Evolutionary conservation across 768 basidiomycete species (phyloP).

Genomic region (Rhodotorula babjevae): DNA sequence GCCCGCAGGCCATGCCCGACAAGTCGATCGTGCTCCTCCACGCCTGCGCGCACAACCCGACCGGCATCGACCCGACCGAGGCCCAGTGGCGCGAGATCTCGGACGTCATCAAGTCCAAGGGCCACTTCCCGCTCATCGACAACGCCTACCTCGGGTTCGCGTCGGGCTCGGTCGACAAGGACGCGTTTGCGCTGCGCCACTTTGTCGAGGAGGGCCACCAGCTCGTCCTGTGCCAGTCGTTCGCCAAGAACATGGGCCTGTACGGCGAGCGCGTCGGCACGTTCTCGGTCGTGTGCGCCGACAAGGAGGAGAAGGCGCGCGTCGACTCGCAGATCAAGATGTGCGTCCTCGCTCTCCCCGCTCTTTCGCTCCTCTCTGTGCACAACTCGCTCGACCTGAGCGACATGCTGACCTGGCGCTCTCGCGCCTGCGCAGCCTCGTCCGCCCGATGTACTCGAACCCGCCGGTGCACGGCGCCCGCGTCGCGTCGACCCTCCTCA

Average conservation of each 20-base stretch:
- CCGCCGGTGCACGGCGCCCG: slow-evolving; percentile 88
- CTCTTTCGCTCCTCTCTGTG: background rate
- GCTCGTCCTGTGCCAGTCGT: slow-evolving; percentile 86
- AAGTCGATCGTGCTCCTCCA: slow-evolving; percentile 85
- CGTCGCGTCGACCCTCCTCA: slow-evolving; percentile 78
- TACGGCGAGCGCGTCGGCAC: slow-evolving; percentile 94
- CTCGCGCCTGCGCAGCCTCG: slow-evolving; percentile 53
- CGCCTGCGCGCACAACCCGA: slow-evolving; percentile 94
- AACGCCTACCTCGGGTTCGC: slow-evolving; percentile 99
- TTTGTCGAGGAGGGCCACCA: slow-evolving; percentile 92
- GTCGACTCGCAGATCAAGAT: slow-evolving; percentile 92
- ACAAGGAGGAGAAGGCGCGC: slow-evolving; percentile 62
- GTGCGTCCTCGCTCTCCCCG: slow-evolving; percentile 11
- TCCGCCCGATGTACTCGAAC: slow-evolving; percentile 97
- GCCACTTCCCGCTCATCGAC: slow-evolving; percentile 96
- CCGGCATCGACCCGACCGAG: slow-evolving; percentile 84
- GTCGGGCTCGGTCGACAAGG: slow-evolving; percentile 71
- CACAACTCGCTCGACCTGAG: too few species aligned
- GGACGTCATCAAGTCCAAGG: slow-evolving; percentile 57
- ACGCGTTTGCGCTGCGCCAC: slow-evolving; percentile 91
- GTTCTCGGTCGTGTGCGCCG: slow-evolving; percentile 70
- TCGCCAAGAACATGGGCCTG: slow-evolving; percentile 93
- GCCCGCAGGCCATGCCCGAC: slow-evolving; percentile 60
- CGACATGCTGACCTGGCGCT: too few species aligned
- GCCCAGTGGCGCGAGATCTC: slow-evolving; percentile 82